A percentile compares a stretch with the other conserved stretches of the same genome.
Conservation (phyloP, 2,329 filamentous ascomycete species). For the Rutstroemia sydowiana region DNA sequence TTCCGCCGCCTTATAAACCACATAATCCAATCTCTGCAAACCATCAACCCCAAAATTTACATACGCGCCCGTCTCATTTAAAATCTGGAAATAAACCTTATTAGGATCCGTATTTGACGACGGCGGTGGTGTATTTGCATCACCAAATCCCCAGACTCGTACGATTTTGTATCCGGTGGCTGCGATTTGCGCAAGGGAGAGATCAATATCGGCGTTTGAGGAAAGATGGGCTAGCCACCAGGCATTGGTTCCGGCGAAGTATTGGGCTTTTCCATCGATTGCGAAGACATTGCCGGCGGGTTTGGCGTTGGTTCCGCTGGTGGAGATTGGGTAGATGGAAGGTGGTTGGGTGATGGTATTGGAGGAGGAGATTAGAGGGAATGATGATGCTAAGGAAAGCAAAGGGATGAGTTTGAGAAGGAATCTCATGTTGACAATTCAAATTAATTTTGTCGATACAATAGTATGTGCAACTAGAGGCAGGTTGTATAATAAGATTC, state of each 20-base stretch:
- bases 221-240: slow-evolving; percentile 49
- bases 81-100: slow-evolving; percentile 38
- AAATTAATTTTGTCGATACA: not conserved
- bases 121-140: slow-evolving; percentile 11
- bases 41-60: slow-evolving; percentile 59
- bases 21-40: slow-evolving; percentile 56
- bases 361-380: not conserved
- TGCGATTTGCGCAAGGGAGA: slow-evolving; percentile 16
- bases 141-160: slow-evolving; percentile 45
- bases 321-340: not conserved
- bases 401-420: not conserved
- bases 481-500: not conserved
- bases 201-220: slow-evolving; percentile 48
- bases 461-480: not conserved
- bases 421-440: not conserved
- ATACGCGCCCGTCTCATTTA: slow-evolving; percentile 40
- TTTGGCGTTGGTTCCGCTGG: slow-evolving; percentile 11
- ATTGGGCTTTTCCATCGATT: slow-evolving; percentile 38
- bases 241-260: slow-evolving; percentile 47
- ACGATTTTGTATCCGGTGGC: slow-evolving; percentile 47
- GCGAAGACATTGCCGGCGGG: slow-evolving; percentile 31
- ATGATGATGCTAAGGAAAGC: not conserved
- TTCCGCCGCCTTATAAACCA: slow-evolving; percentile 51
- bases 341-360: not conserved
- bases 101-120: slow-evolving; percentile 24